These are phyloP conservation scores for Berkeleyomyces basicola DNA, from an alignment of 2,329 filamentous ascomycete species.

Conservation along the genomic window DNA sequence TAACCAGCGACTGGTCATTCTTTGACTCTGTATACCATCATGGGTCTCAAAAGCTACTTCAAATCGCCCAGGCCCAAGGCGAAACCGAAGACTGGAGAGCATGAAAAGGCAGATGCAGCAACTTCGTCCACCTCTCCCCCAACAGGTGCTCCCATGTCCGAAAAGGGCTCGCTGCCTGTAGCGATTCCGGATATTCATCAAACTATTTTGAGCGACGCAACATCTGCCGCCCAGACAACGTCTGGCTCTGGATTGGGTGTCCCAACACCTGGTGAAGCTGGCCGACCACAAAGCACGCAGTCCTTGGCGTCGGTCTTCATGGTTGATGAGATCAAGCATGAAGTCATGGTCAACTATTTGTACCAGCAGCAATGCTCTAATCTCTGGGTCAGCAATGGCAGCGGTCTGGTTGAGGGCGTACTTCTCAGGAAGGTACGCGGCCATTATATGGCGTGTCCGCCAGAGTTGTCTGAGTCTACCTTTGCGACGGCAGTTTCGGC, in stretches of 20 bases:
- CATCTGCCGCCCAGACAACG: not conserved
- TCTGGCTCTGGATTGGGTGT: not conserved
- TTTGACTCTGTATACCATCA: conserved; percentile 20
- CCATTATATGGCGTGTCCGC: conserved; percentile 57
- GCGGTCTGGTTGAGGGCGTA: conserved; percentile 54
- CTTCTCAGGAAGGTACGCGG: conserved; percentile 51
- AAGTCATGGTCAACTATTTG: conserved; percentile 70
- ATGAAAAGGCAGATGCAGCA: not conserved
- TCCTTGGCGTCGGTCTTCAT: conserved; percentile 24
- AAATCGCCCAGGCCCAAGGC: conserved; percentile 22
- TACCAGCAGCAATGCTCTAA: conserved; percentile 64
- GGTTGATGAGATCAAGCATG: conserved; percentile 59
- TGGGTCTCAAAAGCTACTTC: conserved; percentile 49
- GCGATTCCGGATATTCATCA: not conserved
- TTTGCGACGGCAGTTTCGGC: conserved; percentile 48
- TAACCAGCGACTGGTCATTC: not conserved
- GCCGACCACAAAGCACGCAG: not conserved
- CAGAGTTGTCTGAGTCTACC: conserved; percentile 41
- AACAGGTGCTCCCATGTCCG: not conserved
- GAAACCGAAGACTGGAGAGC: not conserved
- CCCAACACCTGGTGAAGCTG: not conserved
- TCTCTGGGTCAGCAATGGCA: conserved; percentile 56
- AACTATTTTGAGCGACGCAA: not conserved
- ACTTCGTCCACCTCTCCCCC: not conserved
- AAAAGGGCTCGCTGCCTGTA: not conserved